Evolutionary conservation across 2,329 filamentous ascomycete genomes (phyloP).

Genomic region (Scopulariopsis brevicaulis): DNA sequence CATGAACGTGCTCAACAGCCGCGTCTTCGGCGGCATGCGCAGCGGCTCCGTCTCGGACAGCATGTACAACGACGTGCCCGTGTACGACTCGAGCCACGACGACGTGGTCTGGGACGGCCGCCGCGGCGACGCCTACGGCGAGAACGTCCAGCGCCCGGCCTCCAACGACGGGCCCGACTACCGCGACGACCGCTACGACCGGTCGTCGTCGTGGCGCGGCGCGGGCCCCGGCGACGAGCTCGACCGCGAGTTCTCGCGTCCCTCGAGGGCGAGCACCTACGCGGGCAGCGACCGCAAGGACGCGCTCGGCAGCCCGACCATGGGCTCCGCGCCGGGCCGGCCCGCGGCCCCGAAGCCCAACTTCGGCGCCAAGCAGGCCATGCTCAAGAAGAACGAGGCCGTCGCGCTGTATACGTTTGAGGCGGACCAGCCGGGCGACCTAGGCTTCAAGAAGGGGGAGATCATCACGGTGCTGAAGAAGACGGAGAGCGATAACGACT

Average conservation of each 20-base stretch:
- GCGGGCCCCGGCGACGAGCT: not conserved
- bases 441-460: conserved; percentile 96
- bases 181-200: not conserved
- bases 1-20: conserved; percentile 73
- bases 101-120: conserved; percentile 75
- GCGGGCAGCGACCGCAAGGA: conserved; percentile 10
- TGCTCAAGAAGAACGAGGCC: conserved; percentile 64
- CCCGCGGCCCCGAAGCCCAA: conserved; percentile 85
- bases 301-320: not conserved
- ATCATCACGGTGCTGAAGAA: conserved; percentile 90
- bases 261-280: conserved; percentile 40
- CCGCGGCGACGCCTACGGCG: conserved; percentile 28
- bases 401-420: conserved; percentile 91
- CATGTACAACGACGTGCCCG: conserved; percentile 90
- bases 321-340: conserved; percentile 50
- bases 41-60: conserved; percentile 35
- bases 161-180: conserved; percentile 39
- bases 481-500: conserved; percentile 88
- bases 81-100: conserved; percentile 77
- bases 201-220: not conserved
- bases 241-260: conserved; percentile 17
- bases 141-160: conserved; percentile 51
- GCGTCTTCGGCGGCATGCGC: conserved; percentile 64
- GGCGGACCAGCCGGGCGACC: conserved; percentile 80
- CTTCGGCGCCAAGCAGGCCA: conserved; percentile 49